Percentiles rank a stretch among this genome's conserved stretches.
Conservation (phyloP, 768 basidiomycete species). For the Ramaria rubella region DNA sequence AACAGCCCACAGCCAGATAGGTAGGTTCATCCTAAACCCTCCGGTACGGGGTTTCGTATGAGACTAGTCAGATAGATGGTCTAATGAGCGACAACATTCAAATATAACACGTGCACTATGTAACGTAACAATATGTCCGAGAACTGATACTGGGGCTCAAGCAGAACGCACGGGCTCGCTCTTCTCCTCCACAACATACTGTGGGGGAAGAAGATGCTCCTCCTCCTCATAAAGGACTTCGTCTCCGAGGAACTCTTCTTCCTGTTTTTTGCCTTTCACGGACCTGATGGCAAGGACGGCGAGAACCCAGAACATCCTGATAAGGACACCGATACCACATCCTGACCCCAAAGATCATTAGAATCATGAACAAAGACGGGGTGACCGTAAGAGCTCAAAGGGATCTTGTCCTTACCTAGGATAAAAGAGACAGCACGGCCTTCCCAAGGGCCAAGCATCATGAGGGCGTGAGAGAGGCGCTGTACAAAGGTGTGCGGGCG, state of each 20-base stretch:
- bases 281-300: slow-evolving; percentile 54
- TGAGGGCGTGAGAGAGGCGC: slow-evolving; percentile 60
- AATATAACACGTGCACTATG: no score
- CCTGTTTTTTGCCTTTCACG: slow-evolving; percentile 36
- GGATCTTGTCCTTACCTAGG: slow-evolving; percentile 48
- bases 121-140: no score
- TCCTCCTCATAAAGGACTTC: slow-evolving; percentile 39
- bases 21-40: no score
- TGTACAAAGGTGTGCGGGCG: slow-evolving; percentile 39
- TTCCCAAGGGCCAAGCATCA: slow-evolving; percentile 74
- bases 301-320: slow-evolving; percentile 77
- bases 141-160: no score
- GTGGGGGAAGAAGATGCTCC: slow-evolving; percentile 45
- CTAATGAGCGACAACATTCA: no score
- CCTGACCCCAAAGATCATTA: slow-evolving; percentile 34
- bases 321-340: slow-evolving; percentile 77
- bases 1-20: no score
- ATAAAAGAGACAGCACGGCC: slow-evolving; percentile 79
- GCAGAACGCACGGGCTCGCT: not conserved
- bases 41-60: no score
- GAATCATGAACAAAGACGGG: not conserved
- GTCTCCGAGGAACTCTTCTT: slow-evolving; percentile 25
- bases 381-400: not conserved
- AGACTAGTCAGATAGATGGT: no score
- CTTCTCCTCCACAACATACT: slow-evolving; percentile 53